phyloP scores from a whole-genome alignment of 441 rosid species.

The Cnidoscolus chayamansa region DNA sequence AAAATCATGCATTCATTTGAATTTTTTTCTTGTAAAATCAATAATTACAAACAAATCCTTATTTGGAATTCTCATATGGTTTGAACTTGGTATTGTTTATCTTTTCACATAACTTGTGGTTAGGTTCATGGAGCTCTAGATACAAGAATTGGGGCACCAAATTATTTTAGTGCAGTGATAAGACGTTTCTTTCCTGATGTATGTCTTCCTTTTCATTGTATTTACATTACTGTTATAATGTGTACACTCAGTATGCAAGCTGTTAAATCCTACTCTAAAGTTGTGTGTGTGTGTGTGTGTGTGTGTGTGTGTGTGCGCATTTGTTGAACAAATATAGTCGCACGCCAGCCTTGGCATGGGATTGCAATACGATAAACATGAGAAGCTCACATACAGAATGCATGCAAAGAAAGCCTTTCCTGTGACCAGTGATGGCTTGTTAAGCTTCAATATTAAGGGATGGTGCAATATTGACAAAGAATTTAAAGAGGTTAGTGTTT shows the following conservation, averaged over 20 bases:
- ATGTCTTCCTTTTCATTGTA: conserved; percentile 16
- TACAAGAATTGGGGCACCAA: conserved; percentile 61
- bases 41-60: too few relatives aligned
- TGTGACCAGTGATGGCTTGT: conserved; percentile 42
- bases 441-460: conserved; percentile 79
- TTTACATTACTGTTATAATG: neutral
- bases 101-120: neutral
- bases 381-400: conserved; percentile 54
- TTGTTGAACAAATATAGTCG: conserved; percentile 31
- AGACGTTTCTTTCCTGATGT: conserved; percentile 64
- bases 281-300: neutral
- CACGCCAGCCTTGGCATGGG: conserved; percentile 66
- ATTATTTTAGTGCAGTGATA: conserved; percentile 55
- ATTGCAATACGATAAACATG: conserved; percentile 58
- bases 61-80: neutral
- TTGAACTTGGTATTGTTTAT: neutral
- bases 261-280: neutral
- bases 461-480: conserved; percentile 64
- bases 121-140: conserved; percentile 95
- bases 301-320: neutral
- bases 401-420: conserved; percentile 72
- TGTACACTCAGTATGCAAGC: neutral
- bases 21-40: too few relatives aligned
- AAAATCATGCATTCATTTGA: too few relatives aligned
- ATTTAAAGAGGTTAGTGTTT: conserved; percentile 51